Evolutionary conservation across 2,329 filamentous ascomycete genomes (phyloP).

Genomic region (Diaporthe destruens): DNA sequence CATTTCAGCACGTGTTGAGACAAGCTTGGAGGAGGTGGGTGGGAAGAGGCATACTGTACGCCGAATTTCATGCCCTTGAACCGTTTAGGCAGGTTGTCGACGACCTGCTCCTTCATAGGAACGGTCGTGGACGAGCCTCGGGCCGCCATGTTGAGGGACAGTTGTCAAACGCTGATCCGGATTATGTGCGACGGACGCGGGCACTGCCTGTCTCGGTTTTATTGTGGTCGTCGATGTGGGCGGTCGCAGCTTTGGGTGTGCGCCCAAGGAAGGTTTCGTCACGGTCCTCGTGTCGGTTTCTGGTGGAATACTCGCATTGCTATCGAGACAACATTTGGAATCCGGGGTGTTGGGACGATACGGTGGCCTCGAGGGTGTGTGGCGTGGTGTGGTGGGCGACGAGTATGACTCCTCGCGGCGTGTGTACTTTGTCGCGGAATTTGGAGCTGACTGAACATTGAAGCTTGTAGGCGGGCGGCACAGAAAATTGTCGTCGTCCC

Average conservation of each 20-base stretch:
- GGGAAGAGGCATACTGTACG: constrained; percentile 74
- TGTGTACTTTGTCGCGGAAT: constrained; percentile 9
- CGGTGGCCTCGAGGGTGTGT: background rate
- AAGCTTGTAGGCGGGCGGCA: constrained; percentile 16
- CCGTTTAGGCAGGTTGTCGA: constrained; percentile 88
- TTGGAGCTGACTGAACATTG: constrained; percentile 20
- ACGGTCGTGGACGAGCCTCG: constrained; percentile 47
- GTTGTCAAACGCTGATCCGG: background rate
- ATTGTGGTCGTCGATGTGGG: constrained; percentile 13
- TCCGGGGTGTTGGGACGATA: background rate
- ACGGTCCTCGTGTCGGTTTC: constrained; percentile 7
- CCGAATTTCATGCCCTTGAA: constrained; percentile 96
- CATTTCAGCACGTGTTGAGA: constrained; percentile 29
- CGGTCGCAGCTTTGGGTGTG: background rate
- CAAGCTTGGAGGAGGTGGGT: background rate
- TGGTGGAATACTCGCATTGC: constrained; percentile 30
- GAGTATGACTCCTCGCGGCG: constrained; percentile 36
- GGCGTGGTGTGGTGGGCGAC: background rate
- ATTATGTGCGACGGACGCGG: background rate
- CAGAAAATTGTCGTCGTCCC: constrained; percentile 38
- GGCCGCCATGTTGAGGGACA: constrained; percentile 41
- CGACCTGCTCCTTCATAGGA: constrained; percentile 84
- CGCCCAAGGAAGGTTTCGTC: constrained; percentile 12
- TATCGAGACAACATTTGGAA: constrained; percentile 10
- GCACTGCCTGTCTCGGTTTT: background rate